Evolutionary conservation across 2,329 filamentous ascomycete species (phyloP).

Genomic region (Epichloe gansuensis): DNA sequence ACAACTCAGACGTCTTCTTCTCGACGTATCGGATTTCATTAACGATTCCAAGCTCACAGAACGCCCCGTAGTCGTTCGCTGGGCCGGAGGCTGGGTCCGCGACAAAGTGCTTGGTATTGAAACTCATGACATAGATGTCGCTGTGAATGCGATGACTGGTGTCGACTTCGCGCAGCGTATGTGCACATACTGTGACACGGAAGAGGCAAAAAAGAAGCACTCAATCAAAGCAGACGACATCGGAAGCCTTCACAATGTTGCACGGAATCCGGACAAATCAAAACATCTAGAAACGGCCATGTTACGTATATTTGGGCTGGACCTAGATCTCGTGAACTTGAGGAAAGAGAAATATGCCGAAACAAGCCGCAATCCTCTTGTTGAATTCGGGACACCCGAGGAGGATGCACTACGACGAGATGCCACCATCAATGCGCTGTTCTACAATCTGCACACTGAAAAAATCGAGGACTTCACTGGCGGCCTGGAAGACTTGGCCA

Average conservation of each 20-base stretch:
- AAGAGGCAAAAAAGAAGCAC: neutral
- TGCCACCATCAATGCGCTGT: constrained; percentile 88
- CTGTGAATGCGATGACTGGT: constrained; percentile 77
- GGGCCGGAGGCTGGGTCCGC: constrained; percentile 79
- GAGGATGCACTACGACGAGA: constrained; percentile 85
- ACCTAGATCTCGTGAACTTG: constrained; percentile 74
- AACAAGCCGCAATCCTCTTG: constrained; percentile 27
- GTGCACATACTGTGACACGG: constrained; percentile 48
- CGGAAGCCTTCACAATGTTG: constrained; percentile 5
- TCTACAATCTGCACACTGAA: constrained; percentile 79
- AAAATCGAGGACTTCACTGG: constrained; percentile 75
- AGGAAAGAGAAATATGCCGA: constrained; percentile 82
- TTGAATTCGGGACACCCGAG: constrained; percentile 76
- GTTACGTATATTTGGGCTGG: constrained; percentile 7
- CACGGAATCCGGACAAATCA: constrained; percentile 8
- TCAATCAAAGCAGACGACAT: constrained; percentile 3
- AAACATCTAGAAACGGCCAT: constrained; percentile 11
- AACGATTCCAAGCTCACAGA: constrained; percentile 34
- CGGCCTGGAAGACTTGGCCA: constrained; percentile 62
- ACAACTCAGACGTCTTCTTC: constrained; percentile 59
- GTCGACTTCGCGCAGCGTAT: constrained; percentile 59
- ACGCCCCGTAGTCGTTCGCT: constrained; percentile 53
- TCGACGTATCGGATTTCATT: constrained; percentile 62
- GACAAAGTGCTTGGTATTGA: constrained; percentile 64
- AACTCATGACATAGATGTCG: constrained; percentile 74